Evolutionary conservation across 1,284 basidiomycete genomes (phyloP).

Genomic region (Rhodotorula sp.): DNA sequence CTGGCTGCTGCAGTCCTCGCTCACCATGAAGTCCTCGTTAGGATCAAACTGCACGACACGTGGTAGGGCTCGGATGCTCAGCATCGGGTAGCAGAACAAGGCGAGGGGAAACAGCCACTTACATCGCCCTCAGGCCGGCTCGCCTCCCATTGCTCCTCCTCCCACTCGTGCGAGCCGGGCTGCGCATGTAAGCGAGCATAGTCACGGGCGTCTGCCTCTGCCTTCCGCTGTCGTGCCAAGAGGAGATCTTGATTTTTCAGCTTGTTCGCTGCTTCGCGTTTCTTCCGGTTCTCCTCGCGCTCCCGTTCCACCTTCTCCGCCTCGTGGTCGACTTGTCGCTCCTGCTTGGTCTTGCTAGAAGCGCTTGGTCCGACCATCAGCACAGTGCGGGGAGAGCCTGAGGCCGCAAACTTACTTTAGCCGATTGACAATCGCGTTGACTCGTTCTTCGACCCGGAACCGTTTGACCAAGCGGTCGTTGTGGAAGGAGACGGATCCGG

Average conservation of each 20-base stretch:
- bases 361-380: background rate
- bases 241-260: constrained; percentile 72
- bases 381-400: background rate
- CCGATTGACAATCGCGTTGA: constrained; percentile 88
- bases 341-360: constrained; percentile 62
- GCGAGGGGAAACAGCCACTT: background rate
- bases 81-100: background rate
- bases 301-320: constrained; percentile 65
- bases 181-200: constrained; percentile 10
- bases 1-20: no score
- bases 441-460: constrained; percentile 76
- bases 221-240: constrained; percentile 64
- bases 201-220: constrained; percentile 62
- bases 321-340: constrained; percentile 20
- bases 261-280: constrained; percentile 62
- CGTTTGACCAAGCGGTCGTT: constrained; percentile 66
- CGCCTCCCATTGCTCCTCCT: constrained; percentile 30
- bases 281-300: constrained; percentile 67
- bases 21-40: constrained; percentile 41
- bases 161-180: constrained; percentile 50
- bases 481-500: constrained; percentile 92
- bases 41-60: constrained; percentile 24
- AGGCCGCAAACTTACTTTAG: constrained; percentile 55
- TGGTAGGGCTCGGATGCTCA: background rate
- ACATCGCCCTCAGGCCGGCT: constrained; percentile 29